Conservation (phyloP, 2,329 filamentous ascomycete genomes). For the Aspergillus proliferans region DNA sequence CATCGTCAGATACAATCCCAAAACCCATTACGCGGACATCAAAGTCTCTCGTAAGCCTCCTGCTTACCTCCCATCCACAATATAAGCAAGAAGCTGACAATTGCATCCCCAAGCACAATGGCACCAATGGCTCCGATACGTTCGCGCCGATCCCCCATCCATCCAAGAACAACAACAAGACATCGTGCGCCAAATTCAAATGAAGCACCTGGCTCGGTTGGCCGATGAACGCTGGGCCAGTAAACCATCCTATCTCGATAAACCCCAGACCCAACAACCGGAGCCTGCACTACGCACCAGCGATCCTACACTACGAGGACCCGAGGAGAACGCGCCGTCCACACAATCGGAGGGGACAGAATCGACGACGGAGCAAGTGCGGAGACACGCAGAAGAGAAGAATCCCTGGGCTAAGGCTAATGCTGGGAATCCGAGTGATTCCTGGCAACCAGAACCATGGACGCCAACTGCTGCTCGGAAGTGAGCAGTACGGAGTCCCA, state of each 20-base stretch:
- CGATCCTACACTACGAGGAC: conserved; percentile 34
- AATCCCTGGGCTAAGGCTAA: conserved; percentile 56
- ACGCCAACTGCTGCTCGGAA: conserved; percentile 41
- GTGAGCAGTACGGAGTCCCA: conserved; percentile 13
- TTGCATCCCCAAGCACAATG: conserved; percentile 50
- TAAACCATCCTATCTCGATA: conserved; percentile 54
- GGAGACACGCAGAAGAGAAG: conserved; percentile 12
- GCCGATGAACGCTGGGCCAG: conserved; percentile 58
- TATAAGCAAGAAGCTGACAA: conserved; percentile 10
- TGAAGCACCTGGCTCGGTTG: conserved; percentile 53
- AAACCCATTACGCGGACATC: conserved; percentile 53
- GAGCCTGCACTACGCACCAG: conserved; percentile 40
- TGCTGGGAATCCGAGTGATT: conserved; percentile 52
- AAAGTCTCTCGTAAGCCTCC: conserved; percentile 50
- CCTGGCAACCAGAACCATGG: conserved; percentile 65
- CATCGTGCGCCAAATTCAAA: conserved; percentile 49
- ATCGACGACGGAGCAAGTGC: conserved; percentile 20
- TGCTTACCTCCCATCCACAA: neutral
- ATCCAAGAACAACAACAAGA: conserved; percentile 56
- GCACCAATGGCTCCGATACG: conserved; percentile 63
- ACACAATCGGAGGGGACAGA: neutral
- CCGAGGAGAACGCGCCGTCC: conserved; percentile 13
- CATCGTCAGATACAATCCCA: conserved; percentile 51
- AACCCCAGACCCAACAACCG: conserved; percentile 46
- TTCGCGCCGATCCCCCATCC: conserved; percentile 50